Base-by-base conservation (phyloP, 1,139 yeast genomes). In the Zygosaccharomyces sapae region DNA sequence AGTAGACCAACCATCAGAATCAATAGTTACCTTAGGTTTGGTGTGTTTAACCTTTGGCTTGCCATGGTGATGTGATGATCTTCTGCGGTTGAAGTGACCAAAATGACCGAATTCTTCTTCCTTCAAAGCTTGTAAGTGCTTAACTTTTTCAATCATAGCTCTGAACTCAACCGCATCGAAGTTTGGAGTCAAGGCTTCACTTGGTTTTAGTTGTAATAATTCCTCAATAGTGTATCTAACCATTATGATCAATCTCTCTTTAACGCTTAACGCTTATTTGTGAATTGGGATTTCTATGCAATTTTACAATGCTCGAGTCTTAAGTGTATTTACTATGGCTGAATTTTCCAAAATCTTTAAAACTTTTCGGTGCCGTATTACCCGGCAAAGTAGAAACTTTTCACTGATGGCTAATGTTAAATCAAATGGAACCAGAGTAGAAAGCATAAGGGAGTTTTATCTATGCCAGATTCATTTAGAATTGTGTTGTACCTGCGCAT, bases 1-100 rank as follows among this genome's bases (percentile, higher is more conserved):
- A 25, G 90, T 82, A 48, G 85, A 85, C 92, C 92, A 85, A 38
- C 94, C 94, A 53, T 85, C 90, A 50, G 82, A 85, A 62, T 84
- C 94, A 20, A 75, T 65, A 27, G 63, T 59, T 24, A 65, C 66
- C 55, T 77, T 82, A 47, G 76, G 79, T 58, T 76, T 74, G 71
- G 79, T 78, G 65, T 79, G 81, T 61, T 80, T 75, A 61, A 80
- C 74, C 59, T 73, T 71, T 46, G 82, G 82, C 61, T 71, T 76
- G 13, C 56, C 71, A 52, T 70, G 71, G 34, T 70, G 73, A 38
- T 77, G 73, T 55, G 78, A 77, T 6, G 84, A 79, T 44, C 79
- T 74, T 70, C 86, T 77, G 66, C 84, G 75, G 67, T 73, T 73
- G 69, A 75, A 70, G 64, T 76, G 77, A 5, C 53, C 54, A 22